Percentiles rank a stretch among this genome's conserved stretches.
Conservation (phyloP, 352 stramenopile species). For the Plasmopara halstedii region DNA sequence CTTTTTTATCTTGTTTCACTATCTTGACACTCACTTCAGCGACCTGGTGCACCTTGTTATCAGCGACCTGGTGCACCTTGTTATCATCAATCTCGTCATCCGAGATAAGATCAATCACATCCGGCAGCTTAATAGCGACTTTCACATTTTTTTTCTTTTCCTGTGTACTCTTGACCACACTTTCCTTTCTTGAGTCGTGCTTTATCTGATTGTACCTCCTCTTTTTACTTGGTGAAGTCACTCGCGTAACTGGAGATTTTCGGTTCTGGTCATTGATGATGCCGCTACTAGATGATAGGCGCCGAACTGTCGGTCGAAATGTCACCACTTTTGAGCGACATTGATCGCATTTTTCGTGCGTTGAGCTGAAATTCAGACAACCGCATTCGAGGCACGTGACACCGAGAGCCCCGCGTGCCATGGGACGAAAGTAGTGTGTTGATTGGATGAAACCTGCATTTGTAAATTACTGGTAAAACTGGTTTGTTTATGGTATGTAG, state of each 20-base stretch:
- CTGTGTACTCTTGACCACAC: not conserved
- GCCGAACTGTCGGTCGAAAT: constrained; percentile 7
- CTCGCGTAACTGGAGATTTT: not conserved
- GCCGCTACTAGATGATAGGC: not conserved
- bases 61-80: constrained; percentile 5
- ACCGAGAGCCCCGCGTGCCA: constrained; percentile 11
- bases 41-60: constrained; percentile 3
- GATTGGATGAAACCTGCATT: not conserved
- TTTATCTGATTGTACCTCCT: constrained; percentile 3
- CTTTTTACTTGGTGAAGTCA: constrained; percentile 9
- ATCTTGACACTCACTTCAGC: constrained; percentile 1
- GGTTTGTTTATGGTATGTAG: not conserved
- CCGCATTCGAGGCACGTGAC: constrained; percentile 35
- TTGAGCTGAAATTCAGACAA: constrained; percentile 36
- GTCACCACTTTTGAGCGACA: constrained; percentile 15
- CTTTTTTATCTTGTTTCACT: constrained; percentile 1
- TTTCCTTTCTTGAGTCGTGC: constrained; percentile 3
- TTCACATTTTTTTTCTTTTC: not conserved
- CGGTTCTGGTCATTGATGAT: not conserved
- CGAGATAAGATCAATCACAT: constrained; percentile 22
- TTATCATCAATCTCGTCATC: constrained; percentile 11
- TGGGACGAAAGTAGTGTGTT: not conserved
- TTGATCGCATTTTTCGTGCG: constrained; percentile 22
- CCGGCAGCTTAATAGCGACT: constrained; percentile 3
- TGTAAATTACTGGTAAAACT: no score